Evolutionary conservation across 805 yeast genomes (phyloP), one percentile per base, ranked within the genome.

Genomic region (Candida jianshihensis): DNA sequence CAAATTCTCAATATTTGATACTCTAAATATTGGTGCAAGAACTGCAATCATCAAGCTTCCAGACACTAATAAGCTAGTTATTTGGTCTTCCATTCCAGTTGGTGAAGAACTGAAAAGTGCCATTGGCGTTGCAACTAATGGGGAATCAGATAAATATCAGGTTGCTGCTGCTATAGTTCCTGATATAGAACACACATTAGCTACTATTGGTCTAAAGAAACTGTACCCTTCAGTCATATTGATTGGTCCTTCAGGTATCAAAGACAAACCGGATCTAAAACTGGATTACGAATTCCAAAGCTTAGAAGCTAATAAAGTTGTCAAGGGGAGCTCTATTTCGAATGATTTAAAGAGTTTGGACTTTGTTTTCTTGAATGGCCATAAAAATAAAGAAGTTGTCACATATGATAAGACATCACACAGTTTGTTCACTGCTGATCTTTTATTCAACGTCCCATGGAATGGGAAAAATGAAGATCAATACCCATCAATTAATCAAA

Each of bases 121-220:
- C 1, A 41, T 76, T 38, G 51, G 59, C 36, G 41, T 60, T 16
- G 46, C 59, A 10, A 51, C 61, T 2, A 62, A 61, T 5, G 59
- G 58, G 15, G 53, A 57, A 4, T 54, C 62, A 1, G 56, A 57
- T 32, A 39, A 58, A 11, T 47, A 54, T 21, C 64, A 66, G 20
- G 63, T 77, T 28, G 53, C 69, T 2, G 70, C 75, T 42, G 60
- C 77, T 26, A 64, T 81, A 29, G 64, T 81, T 32, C 86, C 87
- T 2, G 84, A 81, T 48, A 49, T 44, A 22, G 82, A 76, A 43
- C 88, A 81, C 49, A 75, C 82, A 1, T 58, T 80, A 73, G 83
- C 81, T 3, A 73, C 78, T 11, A 49, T 56, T 19, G 68, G 71
- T 12, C 71, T 78, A 57, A 70, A 72, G 49, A 60, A 63, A 15